phyloP scores from a whole-genome alignment of 1,284 basidiomycete species.

The Nidula niveotomentosa region DNA sequence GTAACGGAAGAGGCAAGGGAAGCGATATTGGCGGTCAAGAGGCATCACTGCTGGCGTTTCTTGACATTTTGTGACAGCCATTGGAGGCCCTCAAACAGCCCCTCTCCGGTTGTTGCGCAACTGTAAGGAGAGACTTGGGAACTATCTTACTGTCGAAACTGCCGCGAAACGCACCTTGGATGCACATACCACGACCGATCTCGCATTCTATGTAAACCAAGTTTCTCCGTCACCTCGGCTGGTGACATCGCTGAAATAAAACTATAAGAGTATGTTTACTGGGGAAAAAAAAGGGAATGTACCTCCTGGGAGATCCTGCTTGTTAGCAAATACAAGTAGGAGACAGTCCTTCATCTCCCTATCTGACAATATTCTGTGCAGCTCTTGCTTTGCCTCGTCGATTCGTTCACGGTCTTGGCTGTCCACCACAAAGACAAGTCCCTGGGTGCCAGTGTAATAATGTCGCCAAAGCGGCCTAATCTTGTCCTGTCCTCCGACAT shows the following conservation, averaged over 20 bases:
- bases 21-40: slow-evolving; percentile 19
- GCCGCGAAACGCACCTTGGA: slow-evolving; percentile 69
- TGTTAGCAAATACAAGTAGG: slow-evolving; percentile 98
- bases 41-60: slow-evolving; percentile 70
- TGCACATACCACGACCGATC: slow-evolving; percentile 99
- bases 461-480: slow-evolving; percentile 98
- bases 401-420: slow-evolving; percentile 92
- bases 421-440: slow-evolving; percentile 96
- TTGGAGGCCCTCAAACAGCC: slow-evolving; percentile 92
- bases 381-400: slow-evolving; percentile 95
- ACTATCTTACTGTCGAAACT: background rate
- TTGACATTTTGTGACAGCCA: slow-evolving; percentile 98
- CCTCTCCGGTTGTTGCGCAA: slow-evolving; percentile 95
- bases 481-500: slow-evolving; percentile 99
- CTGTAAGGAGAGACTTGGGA: slow-evolving; percentile 35
- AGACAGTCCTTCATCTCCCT: slow-evolving; percentile 98
- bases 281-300: slow-evolving; percentile 4
- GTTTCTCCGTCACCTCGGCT: slow-evolving; percentile 97
- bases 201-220: slow-evolving; percentile 94
- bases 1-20: slow-evolving; percentile 17
- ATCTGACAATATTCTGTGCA: slow-evolving; percentile 96
- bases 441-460: slow-evolving; percentile 99
- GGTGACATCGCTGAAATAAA: slow-evolving; percentile 86
- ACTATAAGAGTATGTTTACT: background rate
- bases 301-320: slow-evolving; percentile 99